A percentile compares a stretch with the other conserved stretches of the same genome.
These are phyloP conservation scores for Glonium stellatum DNA, from an alignment of 495 filamentous ascomycete species.

Conservation along the genomic window DNA sequence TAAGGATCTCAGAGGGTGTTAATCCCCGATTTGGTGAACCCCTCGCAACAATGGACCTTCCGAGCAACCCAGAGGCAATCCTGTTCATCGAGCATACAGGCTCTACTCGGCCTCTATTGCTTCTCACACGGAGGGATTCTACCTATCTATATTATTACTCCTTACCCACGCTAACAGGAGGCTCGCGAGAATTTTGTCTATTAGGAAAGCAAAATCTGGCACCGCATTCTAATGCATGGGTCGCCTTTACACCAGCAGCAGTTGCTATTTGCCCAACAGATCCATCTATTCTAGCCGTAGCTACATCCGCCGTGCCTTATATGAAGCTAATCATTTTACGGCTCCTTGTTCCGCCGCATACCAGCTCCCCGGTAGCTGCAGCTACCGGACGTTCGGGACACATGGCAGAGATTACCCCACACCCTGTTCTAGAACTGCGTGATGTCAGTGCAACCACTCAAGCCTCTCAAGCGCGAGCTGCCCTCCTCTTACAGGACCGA, in stretches of 20 bases:
- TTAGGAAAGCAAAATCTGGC: constrained; percentile 57
- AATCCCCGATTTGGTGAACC: constrained; percentile 31
- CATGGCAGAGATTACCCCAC: constrained; percentile 1
- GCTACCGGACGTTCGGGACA: constrained; percentile 3
- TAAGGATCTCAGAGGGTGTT: constrained; percentile 8
- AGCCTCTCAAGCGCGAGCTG: constrained; percentile 45
- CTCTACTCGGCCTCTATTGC: constrained; percentile 41
- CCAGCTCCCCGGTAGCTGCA: neutral
- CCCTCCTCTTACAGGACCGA: constrained; percentile 46
- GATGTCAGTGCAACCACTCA: constrained; percentile 33
- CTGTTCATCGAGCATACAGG: constrained; percentile 48
- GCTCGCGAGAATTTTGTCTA: neutral
- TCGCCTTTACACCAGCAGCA: constrained; percentile 55
- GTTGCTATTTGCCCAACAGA: constrained; percentile 52
- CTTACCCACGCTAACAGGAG: constrained; percentile 25
- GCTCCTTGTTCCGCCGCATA: constrained; percentile 45
- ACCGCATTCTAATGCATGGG: constrained; percentile 58
- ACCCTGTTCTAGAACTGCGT: neutral
- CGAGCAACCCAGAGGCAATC: constrained; percentile 57
- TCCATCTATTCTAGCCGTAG: constrained; percentile 51
- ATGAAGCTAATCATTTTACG: constrained; percentile 62
- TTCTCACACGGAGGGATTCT: constrained; percentile 55
- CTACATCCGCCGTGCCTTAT: constrained; percentile 55
- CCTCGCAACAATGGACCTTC: constrained; percentile 44
- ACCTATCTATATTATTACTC: constrained; percentile 56